Evolutionary conservation across 768 basidiomycete species (phyloP), one percentile per base, ranked within the genome.

Genomic region (Calocera cornea): DNA sequence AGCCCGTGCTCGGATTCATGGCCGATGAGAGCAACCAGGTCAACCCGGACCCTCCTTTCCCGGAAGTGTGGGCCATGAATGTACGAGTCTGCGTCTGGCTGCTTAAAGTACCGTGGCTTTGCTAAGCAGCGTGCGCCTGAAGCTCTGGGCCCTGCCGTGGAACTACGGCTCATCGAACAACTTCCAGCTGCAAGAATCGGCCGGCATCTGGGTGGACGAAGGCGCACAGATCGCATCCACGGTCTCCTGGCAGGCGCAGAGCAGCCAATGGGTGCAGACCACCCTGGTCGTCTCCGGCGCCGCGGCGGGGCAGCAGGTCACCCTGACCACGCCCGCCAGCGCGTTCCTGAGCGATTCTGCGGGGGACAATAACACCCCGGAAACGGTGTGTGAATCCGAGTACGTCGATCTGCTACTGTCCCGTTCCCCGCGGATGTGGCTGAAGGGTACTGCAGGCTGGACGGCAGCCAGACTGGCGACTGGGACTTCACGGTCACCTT

Each of bases 401-500:
- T 41, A 44, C 2, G 64, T 41, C 17, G 38, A 5, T 24, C 41
- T 3, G 31, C 22, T 11, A 8, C 24, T 38, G 17, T 22, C 10
- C 22, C 31, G 10, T 2, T 19, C 2, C 2, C 14, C 64, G 38
- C 2, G 19, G n/a, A 11, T 16, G 16, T 24, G n/a, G 33, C 40
- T 8, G 2, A 10, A 5, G 36, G 8, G 11, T 19, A 16, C 24
- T 65, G 10, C 64, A 65, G 64, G 64, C 38, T 65, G 38, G n/a
- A 65, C 29, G 64, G 64, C 17, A 41, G 19, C 38, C 64, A 65
- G 34, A 41, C 41, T 2, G 29, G 31, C 36, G 24, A 41, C 41
- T 65, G 64, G 64, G 24, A 65, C 64, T 65, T 65, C 64, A 41
- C 22, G 14, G 64, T 65, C 34, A 44, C 41, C 2, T 41, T 65